Percentiles rank a stretch among this genome's conserved stretches.
These are phyloP conservation scores for Scedosporium minutisporum DNA, from an alignment of 2,329 filamentous ascomycete genomes.

Conservation along the genomic window DNA sequence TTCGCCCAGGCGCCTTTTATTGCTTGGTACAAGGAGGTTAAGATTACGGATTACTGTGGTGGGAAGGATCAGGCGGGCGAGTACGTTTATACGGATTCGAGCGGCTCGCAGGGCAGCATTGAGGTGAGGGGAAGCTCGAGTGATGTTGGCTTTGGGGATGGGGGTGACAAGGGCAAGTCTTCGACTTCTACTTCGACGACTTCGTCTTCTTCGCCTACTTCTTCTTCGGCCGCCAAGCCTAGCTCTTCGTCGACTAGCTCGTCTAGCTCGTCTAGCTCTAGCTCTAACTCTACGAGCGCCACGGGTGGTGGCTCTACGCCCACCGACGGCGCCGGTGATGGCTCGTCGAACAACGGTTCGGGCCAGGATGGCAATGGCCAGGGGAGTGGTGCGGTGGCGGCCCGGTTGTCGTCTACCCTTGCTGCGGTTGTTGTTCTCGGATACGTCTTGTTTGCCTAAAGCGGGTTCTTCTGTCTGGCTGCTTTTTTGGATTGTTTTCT, in stretches of 20 bases:
- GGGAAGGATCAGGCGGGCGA: constrained; percentile 29
- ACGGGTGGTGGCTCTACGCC: background rate
- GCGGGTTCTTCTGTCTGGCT: background rate
- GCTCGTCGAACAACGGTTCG: constrained; percentile 3
- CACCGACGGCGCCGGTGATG: background rate
- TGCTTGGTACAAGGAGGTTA: constrained; percentile 48
- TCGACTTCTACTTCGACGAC: background rate
- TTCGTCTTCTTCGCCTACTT: background rate
- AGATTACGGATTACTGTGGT: constrained; percentile 45
- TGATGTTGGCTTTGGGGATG: background rate
- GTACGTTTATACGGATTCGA: constrained; percentile 42
- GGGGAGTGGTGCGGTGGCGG: background rate
- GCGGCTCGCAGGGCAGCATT: constrained; percentile 42
- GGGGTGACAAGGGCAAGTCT: constrained; percentile 14
- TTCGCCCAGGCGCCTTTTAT: constrained; percentile 42
- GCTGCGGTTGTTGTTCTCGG: constrained; percentile 8
- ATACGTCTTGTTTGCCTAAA: background rate
- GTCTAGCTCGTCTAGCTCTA: background rate
- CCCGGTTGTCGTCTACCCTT: constrained; percentile 4
- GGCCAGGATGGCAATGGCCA: background rate
- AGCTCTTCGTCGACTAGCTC: background rate
- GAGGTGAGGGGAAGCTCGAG: constrained; percentile 30
- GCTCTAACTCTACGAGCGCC: background rate
- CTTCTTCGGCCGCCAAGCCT: background rate
- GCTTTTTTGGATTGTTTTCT: constrained; percentile 1